These are phyloP conservation scores for Jamesozyma lodderae DNA, from an alignment of 805 yeast species.

Conservation along the genomic window DNA sequence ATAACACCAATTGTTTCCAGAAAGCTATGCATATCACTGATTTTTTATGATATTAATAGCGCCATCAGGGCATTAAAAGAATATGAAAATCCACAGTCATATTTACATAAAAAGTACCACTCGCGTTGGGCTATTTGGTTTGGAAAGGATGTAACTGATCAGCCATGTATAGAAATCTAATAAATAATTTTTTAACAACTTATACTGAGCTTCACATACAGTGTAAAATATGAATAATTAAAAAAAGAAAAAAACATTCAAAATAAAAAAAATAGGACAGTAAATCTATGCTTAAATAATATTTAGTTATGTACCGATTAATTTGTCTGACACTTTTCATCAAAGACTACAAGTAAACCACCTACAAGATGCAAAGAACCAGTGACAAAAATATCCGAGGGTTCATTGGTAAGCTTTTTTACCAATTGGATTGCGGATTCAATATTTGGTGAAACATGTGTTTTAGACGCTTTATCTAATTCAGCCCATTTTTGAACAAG, in stretches of 20 bases:
- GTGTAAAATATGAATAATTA: no score
- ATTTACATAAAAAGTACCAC: slow-evolving; percentile 37
- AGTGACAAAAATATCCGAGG: slow-evolving; percentile 73
- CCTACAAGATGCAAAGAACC: slow-evolving; percentile 95
- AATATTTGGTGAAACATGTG: slow-evolving; percentile 59
- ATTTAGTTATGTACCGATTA: no score
- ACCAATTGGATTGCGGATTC: slow-evolving; percentile 57
- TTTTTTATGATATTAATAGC: slow-evolving; percentile 47
- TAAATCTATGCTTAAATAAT: neutral
- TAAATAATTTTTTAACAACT: neutral
- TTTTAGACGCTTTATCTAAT: slow-evolving; percentile 33
- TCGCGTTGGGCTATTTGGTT: slow-evolving; percentile 56
- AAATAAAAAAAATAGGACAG: no score
- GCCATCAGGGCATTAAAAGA: slow-evolving; percentile 52
- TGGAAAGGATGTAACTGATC: slow-evolving; percentile 58
- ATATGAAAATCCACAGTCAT: slow-evolving; percentile 30
- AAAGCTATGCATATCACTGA: slow-evolving; percentile 51
- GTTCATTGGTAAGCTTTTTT: slow-evolving; percentile 26
- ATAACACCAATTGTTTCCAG: slow-evolving; percentile 59
- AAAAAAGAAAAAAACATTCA: no score
- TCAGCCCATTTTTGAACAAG: slow-evolving; percentile 63
- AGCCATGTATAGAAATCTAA: slow-evolving; percentile 33
- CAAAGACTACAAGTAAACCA: slow-evolving; percentile 80
- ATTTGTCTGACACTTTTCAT: slow-evolving; percentile 21
- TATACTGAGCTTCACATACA: no score